Evolutionary conservation across 2,329 filamentous ascomycete genomes (phyloP), one percentile per base, ranked within the genome.

Genomic region (Alternaria sp.): DNA sequence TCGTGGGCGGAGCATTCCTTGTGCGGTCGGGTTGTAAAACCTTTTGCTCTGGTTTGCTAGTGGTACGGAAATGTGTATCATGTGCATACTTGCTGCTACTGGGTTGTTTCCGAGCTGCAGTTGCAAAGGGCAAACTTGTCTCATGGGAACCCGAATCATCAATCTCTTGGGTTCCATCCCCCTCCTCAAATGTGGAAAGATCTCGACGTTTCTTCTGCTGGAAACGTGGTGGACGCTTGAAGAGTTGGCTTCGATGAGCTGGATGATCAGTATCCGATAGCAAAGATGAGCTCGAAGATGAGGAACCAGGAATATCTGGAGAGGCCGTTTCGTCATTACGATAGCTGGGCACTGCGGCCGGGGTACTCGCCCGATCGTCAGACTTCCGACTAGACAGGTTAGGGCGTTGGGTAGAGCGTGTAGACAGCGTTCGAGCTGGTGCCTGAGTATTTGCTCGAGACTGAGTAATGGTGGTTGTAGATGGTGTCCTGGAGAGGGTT

Each of bases 71-170:
- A 17, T 57, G 55, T 2, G 57, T 51, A 13, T 66, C 52, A n/a
- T 55, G 54, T 23, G 61, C 49, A 52, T 67, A 44, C 50, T 60
- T 63, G 33, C 28, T 53, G 11, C 31, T n/a, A 17, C 39, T 53
- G 33, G 52, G 40, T 24, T 41, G 39, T 3, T 36, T 57, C 28
- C 51, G 59, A 14, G 65, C 58, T 31, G 67, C 45, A n/a, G 71
- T 63, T 5, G 81, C 80, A 61, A 82, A 83, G 3, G 81, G 80
- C 2, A 82, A 67, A 45, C 74, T 78, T 5, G 73, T 70, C 11
- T 72, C 72, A 10, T 84, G 83, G 10, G 82, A 83, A 6, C 86
- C 86, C 2, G 85, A 84, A n/a, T 86, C 85, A 21, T 80, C 68
- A 77, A 83, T 56, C 76, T 76, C 39, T 23, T 76, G 75, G 9